Conservation (phyloP, 139 green algal genomes). For the Coccomyxa sp. region DNA sequence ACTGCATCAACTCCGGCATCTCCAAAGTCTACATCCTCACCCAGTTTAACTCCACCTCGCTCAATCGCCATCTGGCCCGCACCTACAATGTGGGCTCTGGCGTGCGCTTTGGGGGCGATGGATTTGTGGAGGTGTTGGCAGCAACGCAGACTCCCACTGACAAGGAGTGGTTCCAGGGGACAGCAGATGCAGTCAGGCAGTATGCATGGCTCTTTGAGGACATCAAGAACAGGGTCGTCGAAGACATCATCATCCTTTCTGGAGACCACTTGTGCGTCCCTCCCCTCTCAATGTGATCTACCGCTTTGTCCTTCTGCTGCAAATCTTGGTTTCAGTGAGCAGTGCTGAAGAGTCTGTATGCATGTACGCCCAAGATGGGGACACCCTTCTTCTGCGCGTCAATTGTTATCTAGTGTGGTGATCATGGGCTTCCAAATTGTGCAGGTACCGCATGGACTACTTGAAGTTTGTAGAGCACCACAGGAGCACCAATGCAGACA, state of each 20-base stretch:
- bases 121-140: slow-evolving; percentile 82
- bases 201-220: slow-evolving; percentile 94
- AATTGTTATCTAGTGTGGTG: no score
- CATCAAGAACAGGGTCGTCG: slow-evolving; percentile 86
- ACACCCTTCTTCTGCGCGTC: neutral
- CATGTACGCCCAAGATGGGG: neutral
- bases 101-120: slow-evolving; percentile 79
- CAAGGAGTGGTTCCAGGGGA: slow-evolving; percentile 92
- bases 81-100: slow-evolving; percentile 97
- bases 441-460: slow-evolving; percentile 99
- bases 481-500: slow-evolving; percentile 83
- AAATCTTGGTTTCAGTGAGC: neutral
- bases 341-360: neutral
- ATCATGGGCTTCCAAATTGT: neutral
- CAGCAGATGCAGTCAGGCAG: slow-evolving; percentile 95
- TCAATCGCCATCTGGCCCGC: slow-evolving; percentile 92
- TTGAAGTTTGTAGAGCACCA: slow-evolving; percentile 97
- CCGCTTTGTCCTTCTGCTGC: neutral
- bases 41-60: slow-evolving; percentile 94
- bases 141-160: slow-evolving; percentile 34
- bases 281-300: neutral
- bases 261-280: slow-evolving; percentile 80
- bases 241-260: slow-evolving; percentile 96
- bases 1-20: slow-evolving; percentile 99
- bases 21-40: slow-evolving; percentile 99